These are phyloP conservation scores for Fusarium incarnatum DNA, from an alignment of 2,329 filamentous ascomycete species.

Conservation along the genomic window DNA sequence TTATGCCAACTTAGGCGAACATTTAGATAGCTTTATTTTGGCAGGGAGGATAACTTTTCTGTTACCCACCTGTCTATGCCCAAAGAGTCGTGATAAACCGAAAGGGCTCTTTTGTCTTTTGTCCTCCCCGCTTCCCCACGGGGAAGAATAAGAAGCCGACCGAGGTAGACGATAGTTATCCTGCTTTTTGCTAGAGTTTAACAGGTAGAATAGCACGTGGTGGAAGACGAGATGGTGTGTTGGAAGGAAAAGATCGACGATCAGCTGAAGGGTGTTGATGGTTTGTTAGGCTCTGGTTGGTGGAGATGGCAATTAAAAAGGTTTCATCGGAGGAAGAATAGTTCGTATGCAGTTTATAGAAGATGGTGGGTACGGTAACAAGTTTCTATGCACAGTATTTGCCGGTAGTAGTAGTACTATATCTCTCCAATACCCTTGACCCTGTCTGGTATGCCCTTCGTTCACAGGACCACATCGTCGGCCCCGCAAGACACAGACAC, in stretches of 20 bases:
- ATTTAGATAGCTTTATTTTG: neutral
- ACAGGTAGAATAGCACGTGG: constrained; percentile 1
- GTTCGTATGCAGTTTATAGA: neutral
- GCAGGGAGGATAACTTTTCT: neutral
- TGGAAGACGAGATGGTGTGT: constrained; percentile 4
- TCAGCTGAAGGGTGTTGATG: constrained; percentile 32
- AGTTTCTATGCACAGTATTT: neutral
- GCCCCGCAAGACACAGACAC: neutral
- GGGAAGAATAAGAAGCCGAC: constrained; percentile 21
- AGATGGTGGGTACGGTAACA: constrained; percentile 20
- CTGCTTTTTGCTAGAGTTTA: neutral
- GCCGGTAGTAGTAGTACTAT: neutral
- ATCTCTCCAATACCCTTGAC: neutral
- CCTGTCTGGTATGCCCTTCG: neutral
- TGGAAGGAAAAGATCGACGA: constrained; percentile 25
- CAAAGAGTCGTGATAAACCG: constrained; percentile 35
- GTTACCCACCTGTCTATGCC: constrained; percentile 25
- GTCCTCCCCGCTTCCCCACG: constrained; percentile 36
- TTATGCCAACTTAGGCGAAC: neutral
- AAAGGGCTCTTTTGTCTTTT: constrained; percentile 3
- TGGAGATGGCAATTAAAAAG: constrained; percentile 16
- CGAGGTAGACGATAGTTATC: constrained; percentile 21
- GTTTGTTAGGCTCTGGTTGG: constrained; percentile 29
- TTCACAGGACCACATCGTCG: neutral
- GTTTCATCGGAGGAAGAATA: constrained; percentile 5